Evolutionary conservation across 306 rosid species (phyloP), one percentile per base, ranked within the genome.

Genomic region (Cicer arietinum): DNA sequence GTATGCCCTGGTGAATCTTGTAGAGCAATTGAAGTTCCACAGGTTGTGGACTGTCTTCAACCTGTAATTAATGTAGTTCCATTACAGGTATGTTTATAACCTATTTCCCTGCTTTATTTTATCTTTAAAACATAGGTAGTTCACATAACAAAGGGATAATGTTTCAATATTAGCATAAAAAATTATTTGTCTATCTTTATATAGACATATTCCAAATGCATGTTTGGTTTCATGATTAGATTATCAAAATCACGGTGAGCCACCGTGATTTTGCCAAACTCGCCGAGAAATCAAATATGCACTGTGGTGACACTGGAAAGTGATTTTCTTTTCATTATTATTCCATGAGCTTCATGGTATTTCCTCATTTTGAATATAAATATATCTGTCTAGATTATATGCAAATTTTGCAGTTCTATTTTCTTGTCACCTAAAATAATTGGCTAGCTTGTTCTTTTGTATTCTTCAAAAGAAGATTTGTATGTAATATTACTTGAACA

Each of bases 11-110:
- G 89, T 45, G 90, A 73, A 44, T 82, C 90, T 61, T 89, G 95
- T 80, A 85, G 99, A 82, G 88, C 74, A 53, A 85, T 94, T 66
- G 97, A 94, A 86, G 97, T 94, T 79, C 99, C 99, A 2, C 89
- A 71, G 60, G 96, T 92, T 43, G 97, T 79, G 80, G 99, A 94
- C 85, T 94, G 97, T 80, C 99, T 94, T 82, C 99, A 94, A 77
- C 99, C 99, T 20, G 99, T 94, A 43, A 82, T 94, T 77, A 94
- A 94, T 67, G 82, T 94, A 79, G 87, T 94, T 80, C 97, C 97
- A 17, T 81, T 92, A 61, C 97, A 94, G 98, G 98, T 90, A 79
- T 39, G n/a, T 48, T 17, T 40, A 46, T 58, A 13, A 25, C 47
- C 64, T 11, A 56, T 69, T 77, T 18, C 41, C 64, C 45, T 74